Evolutionary conservation across 768 basidiomycete species (phyloP), one percentile per base, ranked within the genome.

Genomic region (Pilatotrama ljubarskyi): DNA sequence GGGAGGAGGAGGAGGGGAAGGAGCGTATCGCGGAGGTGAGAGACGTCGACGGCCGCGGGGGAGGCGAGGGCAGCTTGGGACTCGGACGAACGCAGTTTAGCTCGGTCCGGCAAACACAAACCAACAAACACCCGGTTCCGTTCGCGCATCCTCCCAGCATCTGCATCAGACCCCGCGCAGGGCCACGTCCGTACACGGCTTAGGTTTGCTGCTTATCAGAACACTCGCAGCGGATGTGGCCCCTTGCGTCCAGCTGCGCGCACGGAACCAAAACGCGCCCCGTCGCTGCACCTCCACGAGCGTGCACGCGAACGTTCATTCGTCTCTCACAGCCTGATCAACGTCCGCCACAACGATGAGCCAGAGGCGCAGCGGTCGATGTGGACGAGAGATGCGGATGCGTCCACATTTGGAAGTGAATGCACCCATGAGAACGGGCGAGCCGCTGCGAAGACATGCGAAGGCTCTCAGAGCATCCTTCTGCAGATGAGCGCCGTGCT

Each of bases 1-100:
- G 11, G 64, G 58, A 60, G 52, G 62, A 55, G 62, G 48, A 46
- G 20, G 53, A 54, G 37, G 50, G 40, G 40, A 40, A 51, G 48
- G 63, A 47, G 65, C 59, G 63, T 51, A 66, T 40, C 59, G 64
- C 61, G 62, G 52, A 38, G 64, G 64, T n/a, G 50, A 59, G 52
- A 55, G 63, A 61, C 63, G 63, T 48, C 55, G 63, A 61, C 63
- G 63, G 51, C 55, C 50, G 53, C 44, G 48, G 47, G 56, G 22
- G 50, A 25, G 60, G 42, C 37, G 29, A 38, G 54, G 29, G 20
- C 43, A 25, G 24, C 36, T 24, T 40, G 46, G 48, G 32, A 9
- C 51, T 47, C 44, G 35, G 60, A 52, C 55, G 47, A 59, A 55
- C 57, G 61, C 55, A 42, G 57, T 40, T 46, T 55, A 59, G 55